A percentile compares a stretch with the other conserved stretches of the same genome.
These are phyloP conservation scores for Chrysanthemum seticuspe DNA, from an alignment of 129 eudicot genomes.

Conservation along the genomic window DNA sequence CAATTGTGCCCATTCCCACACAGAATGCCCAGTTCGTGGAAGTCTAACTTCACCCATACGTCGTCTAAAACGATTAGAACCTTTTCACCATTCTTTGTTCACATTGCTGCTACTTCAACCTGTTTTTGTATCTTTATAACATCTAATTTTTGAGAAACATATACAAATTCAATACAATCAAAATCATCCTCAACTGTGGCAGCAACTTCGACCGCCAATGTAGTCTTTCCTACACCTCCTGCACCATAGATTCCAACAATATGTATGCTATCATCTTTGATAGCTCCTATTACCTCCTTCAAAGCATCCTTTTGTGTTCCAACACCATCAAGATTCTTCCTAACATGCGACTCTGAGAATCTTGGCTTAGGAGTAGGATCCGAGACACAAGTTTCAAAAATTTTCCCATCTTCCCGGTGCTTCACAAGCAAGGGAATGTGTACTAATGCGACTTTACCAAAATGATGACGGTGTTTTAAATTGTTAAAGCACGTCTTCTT, in stretches of 20 bases:
- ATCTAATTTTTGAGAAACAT: too few species aligned
- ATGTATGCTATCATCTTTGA: slow-evolving; percentile 7
- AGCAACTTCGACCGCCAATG: not conserved
- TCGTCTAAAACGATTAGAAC: slow-evolving; percentile 24
- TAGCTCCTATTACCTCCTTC: not conserved
- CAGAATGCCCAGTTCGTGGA: slow-evolving; percentile 6
- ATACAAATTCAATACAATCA: too few species aligned
- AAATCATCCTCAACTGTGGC: not conserved
- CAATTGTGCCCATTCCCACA: slow-evolving; percentile 7
- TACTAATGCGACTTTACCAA: not conserved
- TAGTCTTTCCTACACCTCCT: slow-evolving; percentile 21
- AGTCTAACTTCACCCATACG: slow-evolving; percentile 11
- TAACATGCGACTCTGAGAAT: not conserved
- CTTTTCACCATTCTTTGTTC: not conserved
- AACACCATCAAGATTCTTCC: slow-evolving; percentile 9
- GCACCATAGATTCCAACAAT: slow-evolving; percentile 23
- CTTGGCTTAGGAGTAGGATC: not conserved
- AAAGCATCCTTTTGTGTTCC: slow-evolving; percentile 4
- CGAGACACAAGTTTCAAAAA: not conserved
- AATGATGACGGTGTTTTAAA: not conserved
- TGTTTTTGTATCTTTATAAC: too few species aligned
- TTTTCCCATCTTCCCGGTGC: not conserved
- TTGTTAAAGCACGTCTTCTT: slow-evolving; percentile 6
- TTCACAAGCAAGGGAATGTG: not conserved
- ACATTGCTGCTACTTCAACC: too few species aligned